These are phyloP conservation scores for Phoma sp. DNA, from an alignment of 2,329 filamentous ascomycete species.

Conservation along the genomic window DNA sequence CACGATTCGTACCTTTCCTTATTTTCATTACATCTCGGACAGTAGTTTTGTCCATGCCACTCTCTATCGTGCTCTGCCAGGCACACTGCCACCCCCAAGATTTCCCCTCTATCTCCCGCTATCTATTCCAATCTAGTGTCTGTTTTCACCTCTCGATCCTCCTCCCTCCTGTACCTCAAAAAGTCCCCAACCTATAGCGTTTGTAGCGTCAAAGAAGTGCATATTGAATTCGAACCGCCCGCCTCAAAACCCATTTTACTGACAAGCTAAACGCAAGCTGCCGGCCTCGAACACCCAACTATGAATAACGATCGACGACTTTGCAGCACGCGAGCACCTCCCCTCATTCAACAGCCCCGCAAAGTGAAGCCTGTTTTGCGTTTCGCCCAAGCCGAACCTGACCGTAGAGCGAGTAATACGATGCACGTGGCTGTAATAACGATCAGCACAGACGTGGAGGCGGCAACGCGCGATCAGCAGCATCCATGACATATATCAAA, in stretches of 20 bases:
- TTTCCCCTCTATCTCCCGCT: not conserved
- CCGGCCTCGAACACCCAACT: too few species aligned
- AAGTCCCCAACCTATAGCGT: slow-evolving; percentile 12
- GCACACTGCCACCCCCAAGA: not conserved
- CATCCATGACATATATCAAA: slow-evolving; percentile 9
- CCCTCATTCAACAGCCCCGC: not conserved
- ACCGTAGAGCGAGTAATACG: not conserved
- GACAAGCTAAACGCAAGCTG: not conserved
- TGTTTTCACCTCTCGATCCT: not conserved
- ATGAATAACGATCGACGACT: too few species aligned
- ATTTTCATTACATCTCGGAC: slow-evolving; percentile 11
- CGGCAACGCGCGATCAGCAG: slow-evolving; percentile 6
- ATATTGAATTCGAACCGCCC: too few species aligned
- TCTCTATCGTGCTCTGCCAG: slow-evolving; percentile 13
- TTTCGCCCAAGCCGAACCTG: slow-evolving; percentile 6
- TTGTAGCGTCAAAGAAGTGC: slow-evolving; percentile 13
- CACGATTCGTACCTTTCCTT: slow-evolving; percentile 14
- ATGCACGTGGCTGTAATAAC: slow-evolving; percentile 14
- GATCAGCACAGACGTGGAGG: slow-evolving; percentile 12
- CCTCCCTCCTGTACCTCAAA: slow-evolving; percentile 3
- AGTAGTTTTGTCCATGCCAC: slow-evolving; percentile 21
- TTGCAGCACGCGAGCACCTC: not conserved
- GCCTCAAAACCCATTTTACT: not conserved
- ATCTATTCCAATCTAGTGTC: slow-evolving; percentile 3
- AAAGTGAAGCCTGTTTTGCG: not conserved